Conservation (phyloP, 768 basidiomycete genomes). For the Ramaria rubella region DNA sequence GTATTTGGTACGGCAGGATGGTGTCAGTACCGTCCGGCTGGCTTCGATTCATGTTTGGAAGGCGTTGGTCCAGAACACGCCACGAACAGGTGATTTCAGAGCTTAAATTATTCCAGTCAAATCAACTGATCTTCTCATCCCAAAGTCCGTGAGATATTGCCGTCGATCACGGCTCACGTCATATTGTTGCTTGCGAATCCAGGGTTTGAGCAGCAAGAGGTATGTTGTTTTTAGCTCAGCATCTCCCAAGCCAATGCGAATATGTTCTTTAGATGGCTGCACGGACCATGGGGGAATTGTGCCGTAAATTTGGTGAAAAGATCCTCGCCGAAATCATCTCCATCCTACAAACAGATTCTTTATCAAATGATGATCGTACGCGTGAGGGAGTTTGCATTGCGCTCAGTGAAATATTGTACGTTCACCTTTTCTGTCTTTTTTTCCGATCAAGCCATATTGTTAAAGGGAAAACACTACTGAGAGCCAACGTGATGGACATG, state of each 20-base stretch:
- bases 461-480: slow-evolving; percentile 77
- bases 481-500: slow-evolving; percentile 77
- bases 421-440: slow-evolving; percentile 4
- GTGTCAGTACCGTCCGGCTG: slow-evolving; percentile 82
- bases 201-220: slow-evolving; percentile 88
- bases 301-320: slow-evolving; percentile 92
- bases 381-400: slow-evolving; percentile 81
- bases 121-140: slow-evolving; percentile 10
- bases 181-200: slow-evolving; percentile 70
- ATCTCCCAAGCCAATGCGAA: not conserved
- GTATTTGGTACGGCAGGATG: slow-evolving; percentile 91
- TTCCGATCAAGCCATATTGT: slow-evolving; percentile 11
- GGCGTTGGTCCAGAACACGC: slow-evolving; percentile 91
- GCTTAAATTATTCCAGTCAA: not conserved
- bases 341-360: slow-evolving; percentile 55
- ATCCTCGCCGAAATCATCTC: slow-evolving; percentile 78
- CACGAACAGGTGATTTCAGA: slow-evolving; percentile 61
- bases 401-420: slow-evolving; percentile 84
- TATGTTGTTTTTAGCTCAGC: slow-evolving; percentile 23
- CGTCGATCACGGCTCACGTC: slow-evolving; percentile 74
- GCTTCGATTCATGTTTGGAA: slow-evolving; percentile 97
- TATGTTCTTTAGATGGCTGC: slow-evolving; percentile 60
- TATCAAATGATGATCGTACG: slow-evolving; percentile 55
- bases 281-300: slow-evolving; percentile 81
- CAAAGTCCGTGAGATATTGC: slow-evolving; percentile 82